Conservation (phyloP, 805 yeast genomes). For the Metschnikowia sp. region DNA sequence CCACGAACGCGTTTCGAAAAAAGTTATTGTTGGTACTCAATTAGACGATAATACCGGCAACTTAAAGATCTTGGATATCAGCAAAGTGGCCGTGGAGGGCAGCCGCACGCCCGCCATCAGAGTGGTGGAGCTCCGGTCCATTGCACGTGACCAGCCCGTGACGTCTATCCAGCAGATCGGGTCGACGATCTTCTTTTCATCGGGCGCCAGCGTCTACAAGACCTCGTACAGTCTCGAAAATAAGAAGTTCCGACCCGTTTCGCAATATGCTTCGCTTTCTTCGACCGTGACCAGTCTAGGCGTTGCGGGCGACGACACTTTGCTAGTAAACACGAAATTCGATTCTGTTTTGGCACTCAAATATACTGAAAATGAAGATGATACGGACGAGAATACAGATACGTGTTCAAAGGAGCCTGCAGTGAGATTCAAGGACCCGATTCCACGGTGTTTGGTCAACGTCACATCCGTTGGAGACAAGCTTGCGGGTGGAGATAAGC, state of each 20-base stretch:
- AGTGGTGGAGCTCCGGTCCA: constrained; percentile 31
- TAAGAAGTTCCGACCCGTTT: constrained; percentile 29
- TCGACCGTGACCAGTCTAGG: constrained; percentile 29
- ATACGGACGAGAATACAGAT: neutral
- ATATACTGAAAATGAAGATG: constrained; percentile 6
- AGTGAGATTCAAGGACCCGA: constrained; percentile 28
- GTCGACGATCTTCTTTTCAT: constrained; percentile 31
- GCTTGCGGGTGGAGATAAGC: constrained; percentile 34
- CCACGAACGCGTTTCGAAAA: constrained; percentile 30
- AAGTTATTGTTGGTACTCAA: constrained; percentile 31
- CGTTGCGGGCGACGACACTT: constrained; percentile 16
- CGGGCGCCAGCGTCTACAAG: constrained; percentile 27
- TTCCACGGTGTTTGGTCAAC: constrained; percentile 32
- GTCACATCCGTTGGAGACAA: constrained; percentile 22
- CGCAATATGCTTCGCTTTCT: constrained; percentile 23
- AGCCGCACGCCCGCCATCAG: constrained; percentile 16
- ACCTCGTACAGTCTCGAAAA: constrained; percentile 33
- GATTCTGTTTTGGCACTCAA: constrained; percentile 35
- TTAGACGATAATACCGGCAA: constrained; percentile 21
- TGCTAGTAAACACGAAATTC: constrained; percentile 29
- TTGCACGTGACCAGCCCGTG: constrained; percentile 32
- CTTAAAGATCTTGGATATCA: constrained; percentile 35
- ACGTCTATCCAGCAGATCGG: constrained; percentile 32
- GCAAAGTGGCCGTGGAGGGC: constrained; percentile 16
- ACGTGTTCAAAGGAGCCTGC: neutral